These are phyloP conservation scores for Phytopythium helicoides DNA, from an alignment of 352 stramenopile genomes.

Conservation along the genomic window DNA sequence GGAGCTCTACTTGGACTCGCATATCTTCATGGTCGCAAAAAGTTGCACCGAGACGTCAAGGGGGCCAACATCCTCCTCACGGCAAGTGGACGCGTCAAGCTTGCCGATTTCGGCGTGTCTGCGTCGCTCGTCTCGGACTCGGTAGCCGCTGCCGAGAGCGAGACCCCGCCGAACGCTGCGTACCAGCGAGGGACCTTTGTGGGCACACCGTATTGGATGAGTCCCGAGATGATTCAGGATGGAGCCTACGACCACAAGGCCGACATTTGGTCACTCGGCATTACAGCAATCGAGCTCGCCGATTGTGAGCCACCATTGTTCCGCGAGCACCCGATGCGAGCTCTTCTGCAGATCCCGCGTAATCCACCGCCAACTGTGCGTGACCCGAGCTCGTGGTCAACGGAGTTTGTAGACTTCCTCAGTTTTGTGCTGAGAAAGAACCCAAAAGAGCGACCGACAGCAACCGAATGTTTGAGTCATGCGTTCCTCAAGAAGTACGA, in stretches of 20 bases:
- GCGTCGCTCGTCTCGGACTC: conserved; percentile 32
- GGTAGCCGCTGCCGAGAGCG: neutral
- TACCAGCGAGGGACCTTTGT: conserved; percentile 71
- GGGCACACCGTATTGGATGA: conserved; percentile 95
- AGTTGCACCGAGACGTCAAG: conserved; percentile 93
- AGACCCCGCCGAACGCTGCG: conserved; percentile 43
- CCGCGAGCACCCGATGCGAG: conserved; percentile 88
- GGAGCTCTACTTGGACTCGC: conserved; percentile 74
- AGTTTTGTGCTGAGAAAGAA: conserved; percentile 78
- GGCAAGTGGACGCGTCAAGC: conserved; percentile 90
- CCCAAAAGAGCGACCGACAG: conserved; percentile 67
- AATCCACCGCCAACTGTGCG: conserved; percentile 80
- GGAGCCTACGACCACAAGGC: conserved; percentile 91
- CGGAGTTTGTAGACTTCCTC: conserved; percentile 83
- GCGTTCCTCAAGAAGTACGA: conserved; percentile 71
- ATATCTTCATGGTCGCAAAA: conserved; percentile 82
- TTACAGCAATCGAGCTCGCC: conserved; percentile 91
- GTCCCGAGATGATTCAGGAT: conserved; percentile 92
- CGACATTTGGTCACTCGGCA: conserved; percentile 90
- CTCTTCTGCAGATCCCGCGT: conserved; percentile 73
- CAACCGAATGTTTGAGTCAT: conserved; percentile 88
- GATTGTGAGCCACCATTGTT: conserved; percentile 90
- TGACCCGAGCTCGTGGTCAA: conserved; percentile 69
- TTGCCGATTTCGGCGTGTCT: conserved; percentile 92
- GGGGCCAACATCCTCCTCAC: conserved; percentile 96